phyloP scores from a whole-genome alignment of 441 rosid genomes.

The Syzygium syzygioides region DNA sequence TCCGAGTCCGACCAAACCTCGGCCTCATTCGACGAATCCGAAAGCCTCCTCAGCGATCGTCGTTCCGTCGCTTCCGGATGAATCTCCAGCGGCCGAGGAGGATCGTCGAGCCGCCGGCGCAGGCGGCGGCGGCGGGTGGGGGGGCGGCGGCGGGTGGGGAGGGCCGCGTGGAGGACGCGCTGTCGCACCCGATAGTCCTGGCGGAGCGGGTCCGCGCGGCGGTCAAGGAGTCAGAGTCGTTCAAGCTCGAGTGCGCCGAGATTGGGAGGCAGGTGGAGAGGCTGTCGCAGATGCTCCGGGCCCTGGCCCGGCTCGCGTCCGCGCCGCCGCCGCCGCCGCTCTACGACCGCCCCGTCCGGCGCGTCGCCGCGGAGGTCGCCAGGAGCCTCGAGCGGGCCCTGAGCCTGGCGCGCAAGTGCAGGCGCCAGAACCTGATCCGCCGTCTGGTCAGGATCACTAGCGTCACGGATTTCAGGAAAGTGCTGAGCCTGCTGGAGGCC shows the following conservation, averaged over 20 bases:
- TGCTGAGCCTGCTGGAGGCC: constrained; percentile 38
- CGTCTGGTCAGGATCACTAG: constrained; percentile 40
- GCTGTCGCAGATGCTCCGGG: constrained; percentile 47
- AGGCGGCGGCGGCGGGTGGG: neutral
- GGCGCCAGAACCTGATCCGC: constrained; percentile 36
- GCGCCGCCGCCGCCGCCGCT: constrained; percentile 18
- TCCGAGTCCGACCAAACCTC: too few species aligned
- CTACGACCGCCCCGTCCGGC: constrained; percentile 57
- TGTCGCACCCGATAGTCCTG: constrained; percentile 29
- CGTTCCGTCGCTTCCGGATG: neutral
- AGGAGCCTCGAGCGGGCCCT: constrained; percentile 39
- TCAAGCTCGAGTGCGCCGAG: constrained; percentile 39
- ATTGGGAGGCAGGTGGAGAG: constrained; percentile 49
- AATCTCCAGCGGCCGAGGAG: constrained; percentile 22
- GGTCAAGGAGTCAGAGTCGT: constrained; percentile 38
- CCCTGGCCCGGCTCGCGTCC: constrained; percentile 35
- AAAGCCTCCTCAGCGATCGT: too few species aligned
- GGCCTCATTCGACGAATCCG: too few species aligned
- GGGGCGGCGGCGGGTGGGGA: constrained; percentile 7
- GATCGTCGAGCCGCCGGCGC: constrained; percentile 5
- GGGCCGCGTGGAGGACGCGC: constrained; percentile 42
- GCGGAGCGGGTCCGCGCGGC: constrained; percentile 43
- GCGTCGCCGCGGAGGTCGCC: constrained; percentile 41
- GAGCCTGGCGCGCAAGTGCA: constrained; percentile 43
- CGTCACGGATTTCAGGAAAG: constrained; percentile 52